Conservation (phyloP, 106 monocot genomes). For the Dendrobium officinale region DNA sequence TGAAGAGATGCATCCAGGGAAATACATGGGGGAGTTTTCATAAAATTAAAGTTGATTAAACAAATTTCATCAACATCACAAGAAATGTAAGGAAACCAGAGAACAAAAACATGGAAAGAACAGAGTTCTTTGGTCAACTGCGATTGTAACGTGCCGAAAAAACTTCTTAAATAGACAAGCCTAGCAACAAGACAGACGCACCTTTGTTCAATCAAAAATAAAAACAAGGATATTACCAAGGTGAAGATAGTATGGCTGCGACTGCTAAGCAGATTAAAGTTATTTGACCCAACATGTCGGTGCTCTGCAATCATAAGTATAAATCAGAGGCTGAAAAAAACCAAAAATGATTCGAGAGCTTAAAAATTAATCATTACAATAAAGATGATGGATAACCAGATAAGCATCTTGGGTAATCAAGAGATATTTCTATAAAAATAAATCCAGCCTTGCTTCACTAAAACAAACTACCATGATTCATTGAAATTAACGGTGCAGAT, state of each 20-base stretch:
- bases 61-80: not conserved
- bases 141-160: not conserved
- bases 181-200: not conserved
- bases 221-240: conserved; percentile 49
- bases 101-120: not conserved
- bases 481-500: not conserved
- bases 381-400: not conserved
- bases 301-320: conserved; percentile 59
- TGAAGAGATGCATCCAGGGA: not conserved
- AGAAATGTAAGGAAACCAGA: not conserved
- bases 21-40: not conserved
- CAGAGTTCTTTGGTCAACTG: not conserved
- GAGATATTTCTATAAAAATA: not conserved
- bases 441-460: not conserved
- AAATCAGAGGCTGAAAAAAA: not conserved
- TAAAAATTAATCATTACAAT: not conserved
- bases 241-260: conserved; percentile 96
- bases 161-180: not conserved
- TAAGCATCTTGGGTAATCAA: not conserved
- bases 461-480: not conserved
- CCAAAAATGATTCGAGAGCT: not conserved
- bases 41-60: not conserved
- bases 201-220: conserved; percentile 11
- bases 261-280: conserved; percentile 91
- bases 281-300: conserved; percentile 96